These are phyloP conservation scores for Paecilomyces variotii DNA, from an alignment of 2,329 filamentous ascomycete genomes.

Conservation along the genomic window DNA sequence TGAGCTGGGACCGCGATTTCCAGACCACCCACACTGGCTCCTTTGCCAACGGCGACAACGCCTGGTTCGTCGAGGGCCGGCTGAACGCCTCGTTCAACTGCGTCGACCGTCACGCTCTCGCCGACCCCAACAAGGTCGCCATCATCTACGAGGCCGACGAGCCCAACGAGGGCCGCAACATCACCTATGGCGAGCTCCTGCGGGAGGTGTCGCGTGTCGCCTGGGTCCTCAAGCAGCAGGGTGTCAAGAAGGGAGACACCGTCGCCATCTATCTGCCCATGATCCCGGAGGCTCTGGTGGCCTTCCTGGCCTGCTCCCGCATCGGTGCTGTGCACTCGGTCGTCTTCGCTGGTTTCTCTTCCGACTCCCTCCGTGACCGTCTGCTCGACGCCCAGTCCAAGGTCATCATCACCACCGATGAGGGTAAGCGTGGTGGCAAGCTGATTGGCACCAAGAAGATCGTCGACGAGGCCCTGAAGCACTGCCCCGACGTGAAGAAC, in stretches of 20 bases:
- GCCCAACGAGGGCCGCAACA: slow-evolving; percentile 71
- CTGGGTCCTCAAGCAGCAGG: slow-evolving; percentile 86
- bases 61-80: slow-evolving; percentile 91
- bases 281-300: slow-evolving; percentile 91
- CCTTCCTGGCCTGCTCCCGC: slow-evolving; percentile 82
- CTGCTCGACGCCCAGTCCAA: slow-evolving; percentile 85
- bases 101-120: slow-evolving; percentile 92
- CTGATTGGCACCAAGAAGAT: slow-evolving; percentile 98
- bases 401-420: slow-evolving; percentile 93
- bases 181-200: slow-evolving; percentile 89
- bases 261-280: slow-evolving; percentile 97
- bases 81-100: slow-evolving; percentile 97
- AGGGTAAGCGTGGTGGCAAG: slow-evolving; percentile 97
- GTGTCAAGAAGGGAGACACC: slow-evolving; percentile 93
- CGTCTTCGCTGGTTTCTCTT: slow-evolving; percentile 94
- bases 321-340: slow-evolving; percentile 97
- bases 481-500: slow-evolving; percentile 80
- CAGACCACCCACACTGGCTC: slow-evolving; percentile 76
- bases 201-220: slow-evolving; percentile 83
- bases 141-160: slow-evolving; percentile 99
- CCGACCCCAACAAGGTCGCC: slow-evolving; percentile 84
- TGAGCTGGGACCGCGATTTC: slow-evolving; percentile 88
- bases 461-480: slow-evolving; percentile 92
- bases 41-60: slow-evolving; percentile 70
- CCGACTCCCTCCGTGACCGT: slow-evolving; percentile 90